Base-by-base conservation (phyloP, 2,329 filamentous ascomycete species). In the Trichoderma afroharzianum region DNA sequence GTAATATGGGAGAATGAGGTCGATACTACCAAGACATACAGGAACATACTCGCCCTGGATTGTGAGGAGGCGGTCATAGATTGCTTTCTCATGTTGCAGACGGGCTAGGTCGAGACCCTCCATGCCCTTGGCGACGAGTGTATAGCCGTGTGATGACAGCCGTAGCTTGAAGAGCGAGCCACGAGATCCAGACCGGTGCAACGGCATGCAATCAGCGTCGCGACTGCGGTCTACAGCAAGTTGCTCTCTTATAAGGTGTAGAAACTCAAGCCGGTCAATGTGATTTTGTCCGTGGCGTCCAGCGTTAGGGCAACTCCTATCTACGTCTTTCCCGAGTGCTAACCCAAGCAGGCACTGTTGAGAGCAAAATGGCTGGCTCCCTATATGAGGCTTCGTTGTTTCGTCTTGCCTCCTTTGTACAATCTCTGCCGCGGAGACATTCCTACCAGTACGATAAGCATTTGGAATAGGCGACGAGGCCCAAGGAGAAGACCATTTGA, bases 91-190 rank as follows among this genome's bases (percentile, higher is more conserved):
- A 63, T 81, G 71, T 18, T 67, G 74, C 4, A 83, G 73, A 39
- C 63, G 63, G 6, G 1, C 26, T 1, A 71, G 21, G 62, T 80
- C 63, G 6, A 67, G 9, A 0, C 15, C 43, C 74, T 83, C 77
- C 15, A 83, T 74, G 7, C 80, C 81, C 73, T 84, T 83, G 14
- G 81, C 12, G 18, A 53, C 28, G 11, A 50, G n/a, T 80, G 80
- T 8, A 32, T 64, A 64, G n/a, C 80, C 78, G 55, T 80, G 70
- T 3, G 77, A 77, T 3, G 78, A 78, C 0, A 83, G 73, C 7
- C 79, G 72, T 6, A 84, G 36, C 74, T 83, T 83, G 73, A 82
- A 82, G 55, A 83, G 78, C 9, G 79, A 75, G 1, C 80, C 78
- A n/a, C 75, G 32, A 11, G 76, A 43, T 0, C 80, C 77, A 12